These are phyloP conservation scores for Petunia hybrid DNA, from an alignment of 305 asterid species.

Conservation along the genomic window DNA sequence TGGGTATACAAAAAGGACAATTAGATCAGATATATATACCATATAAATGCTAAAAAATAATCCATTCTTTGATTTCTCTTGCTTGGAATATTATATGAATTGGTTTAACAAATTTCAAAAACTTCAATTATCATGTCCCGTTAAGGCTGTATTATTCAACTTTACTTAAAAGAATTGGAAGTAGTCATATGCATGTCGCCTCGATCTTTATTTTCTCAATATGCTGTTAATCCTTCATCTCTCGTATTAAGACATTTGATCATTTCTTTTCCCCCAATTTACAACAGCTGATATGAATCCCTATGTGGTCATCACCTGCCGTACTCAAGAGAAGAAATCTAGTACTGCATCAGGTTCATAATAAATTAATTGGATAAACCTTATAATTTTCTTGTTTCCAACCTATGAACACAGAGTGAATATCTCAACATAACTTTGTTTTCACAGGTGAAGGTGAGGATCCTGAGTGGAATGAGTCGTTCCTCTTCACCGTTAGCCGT, in stretches of 20 bases:
- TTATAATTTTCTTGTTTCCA: neutral
- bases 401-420: neutral
- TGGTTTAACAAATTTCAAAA: no score
- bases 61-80: no score
- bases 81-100: no score
- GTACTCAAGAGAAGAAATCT: constrained; percentile 71
- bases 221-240: neutral
- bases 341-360: constrained; percentile 65
- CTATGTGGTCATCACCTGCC: constrained; percentile 60
- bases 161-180: no score
- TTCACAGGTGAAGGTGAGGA: constrained; percentile 60
- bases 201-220: no score
- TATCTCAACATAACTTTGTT: neutral
- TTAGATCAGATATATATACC: no score
- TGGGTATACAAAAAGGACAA: no score
- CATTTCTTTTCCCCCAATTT: constrained; percentile 5
- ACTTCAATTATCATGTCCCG: no score
- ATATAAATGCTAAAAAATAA: no score
- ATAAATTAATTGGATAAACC: neutral
- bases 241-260: neutral
- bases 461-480: constrained; percentile 90
- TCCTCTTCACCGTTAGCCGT: constrained; percentile 62
- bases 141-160: no score
- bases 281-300: constrained; percentile 69
- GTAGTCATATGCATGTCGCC: no score